These are phyloP conservation scores for Paxillus involutus DNA, from an alignment of 768 basidiomycete genomes.

Conservation along the genomic window DNA sequence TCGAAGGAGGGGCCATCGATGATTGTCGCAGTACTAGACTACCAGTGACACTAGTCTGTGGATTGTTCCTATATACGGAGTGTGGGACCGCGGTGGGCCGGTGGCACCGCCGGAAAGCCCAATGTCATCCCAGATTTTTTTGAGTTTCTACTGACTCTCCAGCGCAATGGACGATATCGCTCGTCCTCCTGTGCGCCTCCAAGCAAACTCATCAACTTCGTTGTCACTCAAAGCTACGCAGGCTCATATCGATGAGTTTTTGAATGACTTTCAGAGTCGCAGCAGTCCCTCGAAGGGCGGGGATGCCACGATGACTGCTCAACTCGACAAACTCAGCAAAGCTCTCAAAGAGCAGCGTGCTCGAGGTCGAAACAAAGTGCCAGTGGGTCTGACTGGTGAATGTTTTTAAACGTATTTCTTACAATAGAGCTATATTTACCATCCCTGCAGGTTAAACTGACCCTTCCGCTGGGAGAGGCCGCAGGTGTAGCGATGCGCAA, in stretches of 20 bases:
- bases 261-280: conserved; percentile 49
- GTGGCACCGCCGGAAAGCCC: no score
- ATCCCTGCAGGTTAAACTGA: not conserved
- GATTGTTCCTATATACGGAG: no score
- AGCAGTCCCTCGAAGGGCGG: conserved; percentile 48
- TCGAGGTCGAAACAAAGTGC: conserved; percentile 21
- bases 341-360: conserved; percentile 51
- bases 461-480: not conserved
- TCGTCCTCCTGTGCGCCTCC: conserved; percentile 49
- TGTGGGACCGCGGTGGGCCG: no score
- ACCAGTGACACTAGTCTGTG: no score
- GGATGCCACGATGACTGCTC: conserved; percentile 56
- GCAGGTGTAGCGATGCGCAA: no score
- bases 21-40: no score
- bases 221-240: conserved; percentile 42
- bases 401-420: not conserved
- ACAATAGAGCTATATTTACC: not conserved
- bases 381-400: no score
- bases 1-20: no score
- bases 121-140: no score
- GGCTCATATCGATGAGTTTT: conserved; percentile 43
- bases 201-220: conserved; percentile 33
- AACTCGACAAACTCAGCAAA: conserved; percentile 54
- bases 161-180: conserved; percentile 46
- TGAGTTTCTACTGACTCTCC: no score